Evolutionary conservation across 345 rosid genomes (phyloP).

Genomic region (Carallia brachiata): DNA sequence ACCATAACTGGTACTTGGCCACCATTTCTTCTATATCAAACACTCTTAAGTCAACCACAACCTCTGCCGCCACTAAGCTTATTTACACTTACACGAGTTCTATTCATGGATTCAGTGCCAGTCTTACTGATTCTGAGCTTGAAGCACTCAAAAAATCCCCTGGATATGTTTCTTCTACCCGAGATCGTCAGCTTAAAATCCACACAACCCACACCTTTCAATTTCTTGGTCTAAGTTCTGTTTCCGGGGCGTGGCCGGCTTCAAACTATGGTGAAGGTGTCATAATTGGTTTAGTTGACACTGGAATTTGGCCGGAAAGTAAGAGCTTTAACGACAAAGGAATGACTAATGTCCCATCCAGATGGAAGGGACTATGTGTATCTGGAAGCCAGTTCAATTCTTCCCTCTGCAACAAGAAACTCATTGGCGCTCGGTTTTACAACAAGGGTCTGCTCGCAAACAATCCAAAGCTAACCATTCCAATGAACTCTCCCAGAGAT

Average conservation of each 20-base stretch:
- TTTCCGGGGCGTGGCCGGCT: constrained; percentile 27
- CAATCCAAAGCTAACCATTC: constrained; percentile 23
- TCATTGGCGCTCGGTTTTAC: constrained; percentile 43
- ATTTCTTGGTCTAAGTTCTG: constrained; percentile 37
- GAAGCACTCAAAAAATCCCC: constrained; percentile 21
- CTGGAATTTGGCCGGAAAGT: constrained; percentile 53
- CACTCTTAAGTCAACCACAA: neutral
- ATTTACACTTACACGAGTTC: constrained; percentile 19
- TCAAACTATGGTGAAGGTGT: constrained; percentile 34
- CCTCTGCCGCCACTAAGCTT: constrained; percentile 9
- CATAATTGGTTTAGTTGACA: constrained; percentile 44
- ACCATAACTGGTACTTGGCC: constrained; percentile 35
- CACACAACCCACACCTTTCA: constrained; percentile 44
- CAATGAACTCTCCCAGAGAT: constrained; percentile 34
- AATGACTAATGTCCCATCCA: constrained; percentile 25
- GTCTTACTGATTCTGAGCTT: constrained; percentile 25
- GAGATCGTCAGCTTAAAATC: constrained; percentile 28
- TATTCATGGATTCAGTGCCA: constrained; percentile 28
- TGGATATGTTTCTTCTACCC: constrained; percentile 26
- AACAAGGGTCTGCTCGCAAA: constrained; percentile 39
- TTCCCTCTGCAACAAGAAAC: constrained; percentile 44
- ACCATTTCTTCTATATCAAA: constrained; percentile 24
- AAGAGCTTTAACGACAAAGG: constrained; percentile 44
- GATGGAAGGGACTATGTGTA: constrained; percentile 48
- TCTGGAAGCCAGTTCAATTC: constrained; percentile 20